Percentiles rank a stretch among this genome's conserved stretches.
phyloP scores from a whole-genome alignment of 345 rosid species.

The Acer negundo region DNA sequence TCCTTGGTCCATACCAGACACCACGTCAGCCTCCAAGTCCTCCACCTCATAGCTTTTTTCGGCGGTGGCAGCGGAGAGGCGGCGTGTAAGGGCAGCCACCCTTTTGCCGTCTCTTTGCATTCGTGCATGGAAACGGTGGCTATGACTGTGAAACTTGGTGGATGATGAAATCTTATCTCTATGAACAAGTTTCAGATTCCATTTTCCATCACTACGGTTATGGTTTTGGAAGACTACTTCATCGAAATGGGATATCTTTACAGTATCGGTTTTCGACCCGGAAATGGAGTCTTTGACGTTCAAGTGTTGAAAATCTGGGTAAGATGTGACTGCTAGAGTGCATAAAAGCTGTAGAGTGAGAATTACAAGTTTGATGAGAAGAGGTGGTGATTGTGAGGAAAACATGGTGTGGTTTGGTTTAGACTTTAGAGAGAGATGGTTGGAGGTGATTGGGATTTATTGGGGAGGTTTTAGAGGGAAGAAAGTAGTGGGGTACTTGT shows the following conservation, averaged over 20 bases:
- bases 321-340: slow-evolving; percentile 18
- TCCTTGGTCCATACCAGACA: slow-evolving; percentile 95
- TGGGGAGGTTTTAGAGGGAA: slow-evolving; percentile 15
- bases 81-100: slow-evolving; percentile 55
- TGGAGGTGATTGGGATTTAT: slow-evolving; percentile 28
- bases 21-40: slow-evolving; percentile 87
- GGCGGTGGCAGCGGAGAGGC: slow-evolving; percentile 30
- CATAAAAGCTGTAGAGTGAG: slow-evolving; percentile 16
- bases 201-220: slow-evolving; percentile 7
- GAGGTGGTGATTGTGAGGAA: slow-evolving; percentile 13
- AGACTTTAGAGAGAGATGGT: background rate
- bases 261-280: background rate
- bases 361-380: background rate
- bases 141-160: slow-evolving; percentile 33
- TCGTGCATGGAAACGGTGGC: slow-evolving; percentile 64
- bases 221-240: slow-evolving; percentile 26
- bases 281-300: slow-evolving; percentile 42
- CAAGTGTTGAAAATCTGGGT: slow-evolving; percentile 56
- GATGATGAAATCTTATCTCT: slow-evolving; percentile 51
- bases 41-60: slow-evolving; percentile 20
- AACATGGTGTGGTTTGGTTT: slow-evolving; percentile 22
- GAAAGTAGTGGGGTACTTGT: slow-evolving; percentile 29
- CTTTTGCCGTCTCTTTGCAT: slow-evolving; percentile 62
- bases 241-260: slow-evolving; percentile 32
- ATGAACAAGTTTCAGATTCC: slow-evolving; percentile 63